Evolutionary conservation across 1,284 basidiomycete species (phyloP).

Genomic region (Omphalotus olearius): DNA sequence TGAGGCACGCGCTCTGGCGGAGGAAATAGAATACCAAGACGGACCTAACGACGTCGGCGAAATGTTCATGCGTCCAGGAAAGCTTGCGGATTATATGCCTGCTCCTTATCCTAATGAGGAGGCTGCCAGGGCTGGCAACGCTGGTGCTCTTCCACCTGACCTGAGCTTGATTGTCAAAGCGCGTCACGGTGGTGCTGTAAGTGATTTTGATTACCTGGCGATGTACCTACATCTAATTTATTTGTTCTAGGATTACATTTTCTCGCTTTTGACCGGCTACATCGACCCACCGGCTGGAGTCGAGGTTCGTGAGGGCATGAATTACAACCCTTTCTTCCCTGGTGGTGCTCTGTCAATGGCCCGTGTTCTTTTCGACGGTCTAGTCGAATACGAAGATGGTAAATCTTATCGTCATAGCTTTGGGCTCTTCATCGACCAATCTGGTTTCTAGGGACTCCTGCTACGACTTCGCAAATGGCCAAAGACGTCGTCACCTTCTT

Average conservation of each 20-base stretch:
- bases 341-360: conserved; percentile 99
- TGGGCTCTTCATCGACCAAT: conserved; percentile 2
- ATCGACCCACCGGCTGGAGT: conserved; percentile 96
- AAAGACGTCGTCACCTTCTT: conserved; percentile 98
- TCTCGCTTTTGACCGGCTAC: conserved; percentile 96
- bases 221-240: conserved; percentile 1
- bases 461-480: conserved; percentile 98
- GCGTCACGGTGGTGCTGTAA: conserved; percentile 91
- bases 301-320: conserved; percentile 94
- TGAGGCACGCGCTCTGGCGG: conserved; percentile 90
- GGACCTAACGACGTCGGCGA: conserved; percentile 95
- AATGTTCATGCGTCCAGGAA: conserved; percentile 98
- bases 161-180: conserved; percentile 98
- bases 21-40: conserved; percentile 95
- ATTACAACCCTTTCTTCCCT: conserved; percentile 98
- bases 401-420: conserved; percentile 18
- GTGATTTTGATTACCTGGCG: conserved; percentile 18
- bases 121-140: conserved; percentile 93
- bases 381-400: conserved; percentile 95
- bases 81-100: conserved; percentile 96
- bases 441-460: conserved; percentile 73
- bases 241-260: conserved; percentile 84
- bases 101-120: conserved; percentile 97
- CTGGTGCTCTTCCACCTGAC: conserved; percentile 95
- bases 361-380: conserved; percentile 90